Percentiles rank a stretch among this genome's conserved stretches.
Conservation (phyloP, 2,329 filamentous ascomycete species). For the Xylaria sp. region DNA sequence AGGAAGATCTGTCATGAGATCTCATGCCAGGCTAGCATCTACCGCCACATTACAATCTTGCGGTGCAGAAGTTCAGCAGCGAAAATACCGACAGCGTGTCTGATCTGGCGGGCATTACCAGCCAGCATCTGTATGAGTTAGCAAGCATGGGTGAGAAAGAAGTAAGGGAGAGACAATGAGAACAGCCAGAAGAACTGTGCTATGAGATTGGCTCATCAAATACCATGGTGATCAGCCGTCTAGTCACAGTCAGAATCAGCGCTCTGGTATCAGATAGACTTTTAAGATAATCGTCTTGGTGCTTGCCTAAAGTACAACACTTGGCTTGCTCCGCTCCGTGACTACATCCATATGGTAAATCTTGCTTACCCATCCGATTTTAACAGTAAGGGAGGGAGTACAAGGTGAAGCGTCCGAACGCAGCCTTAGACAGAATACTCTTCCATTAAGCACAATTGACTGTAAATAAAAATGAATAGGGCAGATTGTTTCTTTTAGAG, state of each 20-base stretch:
- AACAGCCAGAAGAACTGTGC: too few species aligned
- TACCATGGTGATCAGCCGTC: background rate
- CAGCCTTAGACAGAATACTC: background rate
- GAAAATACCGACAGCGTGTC: background rate
- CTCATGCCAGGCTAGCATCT: background rate
- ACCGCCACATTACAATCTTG: background rate
- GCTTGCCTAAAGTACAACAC: too few species aligned
- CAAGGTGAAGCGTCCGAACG: too few species aligned
- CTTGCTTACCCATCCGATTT: too few species aligned
- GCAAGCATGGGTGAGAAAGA: too few species aligned
- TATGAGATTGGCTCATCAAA: too few species aligned
- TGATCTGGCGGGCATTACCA: background rate
- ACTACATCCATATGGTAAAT: too few species aligned
- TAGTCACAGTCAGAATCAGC: background rate
- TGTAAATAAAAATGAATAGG: background rate
- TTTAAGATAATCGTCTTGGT: background rate
- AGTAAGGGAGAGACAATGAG: too few species aligned
- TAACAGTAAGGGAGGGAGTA: background rate
- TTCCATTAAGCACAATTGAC: background rate
- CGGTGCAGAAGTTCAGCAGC: background rate
- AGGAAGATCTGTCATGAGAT: too few species aligned
- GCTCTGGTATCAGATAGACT: background rate
- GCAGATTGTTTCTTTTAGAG: background rate
- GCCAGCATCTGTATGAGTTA: background rate
- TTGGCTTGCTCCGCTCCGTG: too few species aligned